Percentiles rank a stretch among this genome's conserved stretches.
Conservation (phyloP, 495 filamentous ascomycete genomes). For the Podospora pseudoanserina region DNA sequence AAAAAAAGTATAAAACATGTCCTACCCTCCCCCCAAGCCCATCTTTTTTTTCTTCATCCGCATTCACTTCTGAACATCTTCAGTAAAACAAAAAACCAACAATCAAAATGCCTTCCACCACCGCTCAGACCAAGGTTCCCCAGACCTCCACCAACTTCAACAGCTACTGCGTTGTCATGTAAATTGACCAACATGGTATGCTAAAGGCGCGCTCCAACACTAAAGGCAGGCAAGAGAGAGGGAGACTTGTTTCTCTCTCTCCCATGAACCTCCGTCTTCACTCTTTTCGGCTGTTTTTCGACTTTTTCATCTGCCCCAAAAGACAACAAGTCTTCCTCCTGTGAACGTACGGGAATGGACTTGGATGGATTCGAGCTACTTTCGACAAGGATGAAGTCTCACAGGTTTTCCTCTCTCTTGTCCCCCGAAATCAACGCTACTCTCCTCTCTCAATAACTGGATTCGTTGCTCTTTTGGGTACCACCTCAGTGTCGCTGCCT, state of each 20-base stretch:
- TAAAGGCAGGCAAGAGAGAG: background rate
- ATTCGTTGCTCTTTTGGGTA: background rate
- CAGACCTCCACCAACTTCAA: slow-evolving; percentile 32
- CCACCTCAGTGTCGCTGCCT: background rate
- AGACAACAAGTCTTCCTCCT: background rate
- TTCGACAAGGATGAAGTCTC: background rate
- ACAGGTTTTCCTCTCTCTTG: background rate
- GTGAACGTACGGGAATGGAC: background rate
- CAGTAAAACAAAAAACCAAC: slow-evolving; percentile 21
- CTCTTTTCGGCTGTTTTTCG: background rate
- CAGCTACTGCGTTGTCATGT: slow-evolving; percentile 41
- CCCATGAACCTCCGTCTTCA: background rate
- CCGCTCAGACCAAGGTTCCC: slow-evolving; percentile 29
- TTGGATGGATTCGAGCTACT: background rate
- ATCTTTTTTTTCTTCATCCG: slow-evolving; percentile 21
- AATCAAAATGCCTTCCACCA: slow-evolving; percentile 39
- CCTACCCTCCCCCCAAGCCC: slow-evolving; percentile 7
- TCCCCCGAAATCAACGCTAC: background rate
- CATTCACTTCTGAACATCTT: slow-evolving; percentile 16
- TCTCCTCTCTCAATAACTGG: background rate
- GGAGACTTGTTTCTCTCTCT: background rate
- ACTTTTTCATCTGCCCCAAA: background rate
- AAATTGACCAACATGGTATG: slow-evolving; percentile 23
- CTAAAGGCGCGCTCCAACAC: background rate
- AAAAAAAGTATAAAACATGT: slow-evolving; percentile 25